Evolutionary conservation across 345 rosid genomes (phyloP).

Genomic region (Viola odorata): DNA sequence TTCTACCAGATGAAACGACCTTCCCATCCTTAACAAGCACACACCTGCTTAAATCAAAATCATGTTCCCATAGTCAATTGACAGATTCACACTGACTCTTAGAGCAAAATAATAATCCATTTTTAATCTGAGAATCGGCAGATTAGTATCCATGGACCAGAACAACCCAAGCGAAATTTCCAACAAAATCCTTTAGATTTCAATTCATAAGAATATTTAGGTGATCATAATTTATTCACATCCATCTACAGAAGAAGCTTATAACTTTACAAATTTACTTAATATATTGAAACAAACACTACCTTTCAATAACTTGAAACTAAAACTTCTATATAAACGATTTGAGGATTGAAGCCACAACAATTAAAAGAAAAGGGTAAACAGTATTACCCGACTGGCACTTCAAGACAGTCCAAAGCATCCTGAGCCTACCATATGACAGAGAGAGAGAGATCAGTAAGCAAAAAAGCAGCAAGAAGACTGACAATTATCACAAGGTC

Average conservation of each 20-base stretch:
- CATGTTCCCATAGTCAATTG: not conserved
- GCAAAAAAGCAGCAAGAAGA: too few relatives aligned
- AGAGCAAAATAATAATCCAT: not conserved
- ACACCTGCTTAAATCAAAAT: slow-evolving; percentile 37
- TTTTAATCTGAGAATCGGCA: not conserved
- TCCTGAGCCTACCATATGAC: slow-evolving; percentile 52
- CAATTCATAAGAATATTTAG: too few relatives aligned
- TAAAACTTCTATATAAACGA: too few relatives aligned
- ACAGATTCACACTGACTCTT: not conserved
- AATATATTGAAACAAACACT: not conserved
- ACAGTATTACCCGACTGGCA: slow-evolving; percentile 61
- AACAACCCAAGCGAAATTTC: not conserved
- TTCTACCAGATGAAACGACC: slow-evolving; percentile 55
- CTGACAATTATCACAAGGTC: too few relatives aligned
- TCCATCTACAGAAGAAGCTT: not conserved
- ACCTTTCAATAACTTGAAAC: not conserved
- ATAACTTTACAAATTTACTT: not conserved
- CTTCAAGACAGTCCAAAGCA: slow-evolving; percentile 74
- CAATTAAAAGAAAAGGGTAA: too few relatives aligned
- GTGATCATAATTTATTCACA: too few relatives aligned
- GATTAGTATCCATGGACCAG: not conserved
- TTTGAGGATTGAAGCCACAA: too few relatives aligned
- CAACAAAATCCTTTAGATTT: too few relatives aligned
- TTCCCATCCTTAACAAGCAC: slow-evolving; percentile 46
- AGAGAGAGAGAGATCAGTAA: too few relatives aligned